Conservation (phyloP, 345 rosid genomes). For the Eucalyptus cloeziana region DNA sequence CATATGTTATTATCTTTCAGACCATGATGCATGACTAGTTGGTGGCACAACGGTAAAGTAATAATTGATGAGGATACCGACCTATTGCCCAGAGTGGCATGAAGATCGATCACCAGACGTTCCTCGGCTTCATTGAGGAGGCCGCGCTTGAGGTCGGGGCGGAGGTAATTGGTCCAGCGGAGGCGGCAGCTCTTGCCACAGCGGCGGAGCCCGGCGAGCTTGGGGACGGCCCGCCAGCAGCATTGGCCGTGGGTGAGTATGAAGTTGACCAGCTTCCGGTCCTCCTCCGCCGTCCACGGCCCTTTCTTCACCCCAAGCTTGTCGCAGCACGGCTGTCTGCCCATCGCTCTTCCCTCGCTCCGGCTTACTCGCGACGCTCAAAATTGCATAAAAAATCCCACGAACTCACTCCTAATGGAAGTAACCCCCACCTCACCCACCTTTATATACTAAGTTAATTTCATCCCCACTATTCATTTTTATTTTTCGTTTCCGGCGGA, state of each 20-base stretch:
- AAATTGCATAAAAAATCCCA: not conserved
- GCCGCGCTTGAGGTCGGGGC: slow-evolving; percentile 83
- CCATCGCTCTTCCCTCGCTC: not conserved
- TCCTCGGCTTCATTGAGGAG: slow-evolving; percentile 65
- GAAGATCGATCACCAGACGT: slow-evolving; percentile 66
- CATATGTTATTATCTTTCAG: not conserved
- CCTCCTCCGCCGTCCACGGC: slow-evolving; percentile 87
- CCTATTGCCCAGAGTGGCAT: slow-evolving; percentile 74
- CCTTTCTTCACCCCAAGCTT: slow-evolving; percentile 78
- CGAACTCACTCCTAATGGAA: not conserved
- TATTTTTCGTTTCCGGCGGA: not conserved
- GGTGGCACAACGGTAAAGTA: not conserved
- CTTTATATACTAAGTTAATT: slow-evolving; percentile 22
- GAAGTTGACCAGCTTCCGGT: slow-evolving; percentile 62
- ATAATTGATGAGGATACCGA: not conserved
- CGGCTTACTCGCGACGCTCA: not conserved
- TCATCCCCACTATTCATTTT: not conserved
- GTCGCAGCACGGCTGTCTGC: slow-evolving; percentile 72
- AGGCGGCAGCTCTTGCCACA: slow-evolving; percentile 92
- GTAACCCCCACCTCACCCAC: slow-evolving; percentile 21
- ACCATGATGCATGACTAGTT: not conserved
- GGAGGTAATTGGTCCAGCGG: slow-evolving; percentile 85
- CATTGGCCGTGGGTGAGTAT: slow-evolving; percentile 70
- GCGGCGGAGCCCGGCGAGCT: slow-evolving; percentile 75
- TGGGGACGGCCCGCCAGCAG: slow-evolving; percentile 85